Evolutionary conservation across 2,329 filamentous ascomycete species (phyloP).

Genomic region (Aspergillus costaricaensis): DNA sequence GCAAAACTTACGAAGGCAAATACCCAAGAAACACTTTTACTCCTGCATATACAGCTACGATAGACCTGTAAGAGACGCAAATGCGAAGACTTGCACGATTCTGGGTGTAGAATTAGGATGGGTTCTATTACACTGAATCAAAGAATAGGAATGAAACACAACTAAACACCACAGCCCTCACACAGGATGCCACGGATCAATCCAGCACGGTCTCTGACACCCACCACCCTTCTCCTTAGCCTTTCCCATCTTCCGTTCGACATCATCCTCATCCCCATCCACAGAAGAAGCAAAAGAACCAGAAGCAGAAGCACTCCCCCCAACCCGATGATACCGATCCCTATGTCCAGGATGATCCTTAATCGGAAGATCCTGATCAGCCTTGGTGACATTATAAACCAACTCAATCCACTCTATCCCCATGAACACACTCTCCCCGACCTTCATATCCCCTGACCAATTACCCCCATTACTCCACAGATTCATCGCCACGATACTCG

Average conservation of each 20-base stretch:
- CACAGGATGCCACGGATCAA: neutral
- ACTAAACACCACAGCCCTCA: neutral
- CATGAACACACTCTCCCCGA: conserved; percentile 40
- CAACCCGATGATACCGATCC: neutral
- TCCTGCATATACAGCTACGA: neutral
- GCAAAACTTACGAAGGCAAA: neutral
- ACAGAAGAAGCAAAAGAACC: too few species aligned
- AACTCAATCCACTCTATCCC: conserved; percentile 48
- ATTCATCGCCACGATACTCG: conserved; percentile 43
- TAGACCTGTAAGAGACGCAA: neutral
- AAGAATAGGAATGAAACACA: neutral
- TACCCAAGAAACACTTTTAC: neutral
- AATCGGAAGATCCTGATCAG: neutral
- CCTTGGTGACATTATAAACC: conserved; percentile 38
- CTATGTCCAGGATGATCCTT: neutral
- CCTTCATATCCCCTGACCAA: conserved; percentile 45
- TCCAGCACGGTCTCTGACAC: conserved; percentile 1
- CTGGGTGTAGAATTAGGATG: neutral
- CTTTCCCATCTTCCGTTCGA: neutral
- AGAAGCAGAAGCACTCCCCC: neutral
- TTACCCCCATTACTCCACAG: conserved; percentile 47
- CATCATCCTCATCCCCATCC: neutral
- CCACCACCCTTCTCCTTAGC: neutral
- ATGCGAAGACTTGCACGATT: neutral
- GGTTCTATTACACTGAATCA: neutral